These are phyloP conservation scores for Pseudogymnoascus pannorum DNA, from an alignment of 2,329 filamentous ascomycete species.

Conservation along the genomic window DNA sequence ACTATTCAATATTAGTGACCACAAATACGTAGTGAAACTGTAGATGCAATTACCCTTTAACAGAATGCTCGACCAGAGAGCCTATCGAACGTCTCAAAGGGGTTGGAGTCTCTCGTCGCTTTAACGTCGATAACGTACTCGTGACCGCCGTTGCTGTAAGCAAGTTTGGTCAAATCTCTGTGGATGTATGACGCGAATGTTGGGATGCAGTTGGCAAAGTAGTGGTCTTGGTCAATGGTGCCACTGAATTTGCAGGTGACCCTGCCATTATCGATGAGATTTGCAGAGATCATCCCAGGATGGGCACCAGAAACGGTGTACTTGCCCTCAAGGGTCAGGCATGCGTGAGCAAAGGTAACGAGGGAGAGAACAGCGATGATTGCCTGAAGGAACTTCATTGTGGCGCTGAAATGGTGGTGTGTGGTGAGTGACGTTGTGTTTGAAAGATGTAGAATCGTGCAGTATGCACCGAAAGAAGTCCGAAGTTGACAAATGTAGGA, in stretches of 20 bases:
- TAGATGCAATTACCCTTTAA: not conserved
- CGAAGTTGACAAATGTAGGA: not conserved
- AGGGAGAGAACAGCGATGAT: not conserved
- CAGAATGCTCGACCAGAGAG: constrained; percentile 1
- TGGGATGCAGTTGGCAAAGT: not conserved
- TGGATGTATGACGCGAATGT: not conserved
- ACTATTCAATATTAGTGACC: not conserved
- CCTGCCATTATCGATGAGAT: not conserved
- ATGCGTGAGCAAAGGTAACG: not conserved
- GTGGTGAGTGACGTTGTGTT: not conserved
- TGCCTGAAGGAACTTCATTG: not conserved
- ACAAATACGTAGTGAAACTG: not conserved
- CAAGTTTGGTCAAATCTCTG: not conserved
- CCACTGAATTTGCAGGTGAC: not conserved
- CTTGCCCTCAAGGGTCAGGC: not conserved
- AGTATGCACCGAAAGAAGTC: not conserved
- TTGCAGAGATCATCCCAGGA: not conserved
- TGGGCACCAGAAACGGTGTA: not conserved
- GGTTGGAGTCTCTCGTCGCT: not conserved
- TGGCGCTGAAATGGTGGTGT: not conserved
- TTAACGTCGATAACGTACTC: not conserved
- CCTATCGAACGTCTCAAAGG: not conserved
- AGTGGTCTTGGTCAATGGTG: not conserved
- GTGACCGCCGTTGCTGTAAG: not conserved
- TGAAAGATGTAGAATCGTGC: not conserved